Conservation (phyloP, 2,329 filamentous ascomycete genomes). For the Trichoderma breve region DNA sequence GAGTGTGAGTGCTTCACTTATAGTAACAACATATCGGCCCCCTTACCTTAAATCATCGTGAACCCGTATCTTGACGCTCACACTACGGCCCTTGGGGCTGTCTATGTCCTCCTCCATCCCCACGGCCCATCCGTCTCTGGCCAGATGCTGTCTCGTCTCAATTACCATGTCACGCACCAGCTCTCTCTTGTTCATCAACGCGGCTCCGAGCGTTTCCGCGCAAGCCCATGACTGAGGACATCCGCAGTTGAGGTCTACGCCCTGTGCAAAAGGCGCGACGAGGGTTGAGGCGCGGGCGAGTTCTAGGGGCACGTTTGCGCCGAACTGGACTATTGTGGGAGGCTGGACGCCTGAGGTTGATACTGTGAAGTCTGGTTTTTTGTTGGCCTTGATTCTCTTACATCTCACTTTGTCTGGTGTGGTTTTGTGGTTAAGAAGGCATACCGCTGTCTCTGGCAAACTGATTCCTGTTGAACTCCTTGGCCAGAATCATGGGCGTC, state of each 20-base stretch:
- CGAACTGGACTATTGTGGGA: constrained; percentile 66
- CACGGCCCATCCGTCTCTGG: constrained; percentile 53
- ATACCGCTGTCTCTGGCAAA: constrained; percentile 60
- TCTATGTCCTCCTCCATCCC: constrained; percentile 43
- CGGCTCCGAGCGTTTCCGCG: constrained; percentile 64
- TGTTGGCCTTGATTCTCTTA: not conserved
- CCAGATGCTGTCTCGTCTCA: constrained; percentile 53
- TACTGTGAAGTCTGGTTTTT: constrained; percentile 55
- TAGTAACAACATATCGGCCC: not conserved
- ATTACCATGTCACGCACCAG: constrained; percentile 65
- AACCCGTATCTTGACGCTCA: constrained; percentile 70
- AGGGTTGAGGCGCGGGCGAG: constrained; percentile 61
- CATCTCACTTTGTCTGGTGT: not conserved
- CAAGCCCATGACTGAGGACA: constrained; percentile 73
- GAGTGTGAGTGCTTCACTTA: not conserved
- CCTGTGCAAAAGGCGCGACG: constrained; percentile 59
- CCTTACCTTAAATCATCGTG: constrained; percentile 59
- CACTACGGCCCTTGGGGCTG: constrained; percentile 50
- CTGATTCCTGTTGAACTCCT: constrained; percentile 63
- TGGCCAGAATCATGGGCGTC: constrained; percentile 70
- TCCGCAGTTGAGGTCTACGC: constrained; percentile 70
- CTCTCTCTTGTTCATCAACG: constrained; percentile 64
- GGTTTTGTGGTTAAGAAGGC: constrained; percentile 17
- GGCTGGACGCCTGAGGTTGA: constrained; percentile 52
- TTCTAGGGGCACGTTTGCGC: constrained; percentile 59